Percentiles rank a stretch among this genome's conserved stretches.
Conservation (phyloP, 1,284 basidiomycete genomes). For the Trichosporon sp. region DNA sequence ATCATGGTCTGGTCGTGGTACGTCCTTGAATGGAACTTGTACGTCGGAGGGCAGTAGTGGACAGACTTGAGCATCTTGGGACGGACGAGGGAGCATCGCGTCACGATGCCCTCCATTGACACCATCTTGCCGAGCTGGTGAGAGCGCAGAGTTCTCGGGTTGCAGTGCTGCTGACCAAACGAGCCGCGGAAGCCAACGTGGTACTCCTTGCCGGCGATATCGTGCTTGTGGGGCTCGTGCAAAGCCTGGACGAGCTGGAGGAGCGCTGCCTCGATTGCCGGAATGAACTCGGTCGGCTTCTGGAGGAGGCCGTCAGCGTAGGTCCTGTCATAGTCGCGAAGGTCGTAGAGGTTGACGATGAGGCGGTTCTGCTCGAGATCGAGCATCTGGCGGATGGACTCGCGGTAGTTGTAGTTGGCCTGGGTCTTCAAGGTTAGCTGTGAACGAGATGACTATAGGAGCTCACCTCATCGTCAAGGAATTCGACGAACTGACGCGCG, state of each 20-base stretch:
- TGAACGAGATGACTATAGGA: too few relatives aligned
- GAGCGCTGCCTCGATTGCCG: slow-evolving; percentile 88
- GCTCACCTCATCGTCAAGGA: slow-evolving; percentile 76
- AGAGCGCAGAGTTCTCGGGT: slow-evolving; percentile 86
- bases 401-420: slow-evolving; percentile 71
- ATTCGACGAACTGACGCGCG: slow-evolving; percentile 80
- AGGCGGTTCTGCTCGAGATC: slow-evolving; percentile 82
- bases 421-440: slow-evolving; percentile 40
- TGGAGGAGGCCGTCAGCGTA: slow-evolving; percentile 73
- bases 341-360: slow-evolving; percentile 93
- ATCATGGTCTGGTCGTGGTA: slow-evolving; percentile 92
- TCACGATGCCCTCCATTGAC: slow-evolving; percentile 96
- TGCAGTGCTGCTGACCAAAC: slow-evolving; percentile 99
- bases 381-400: slow-evolving; percentile 83
- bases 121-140: slow-evolving; percentile 94
- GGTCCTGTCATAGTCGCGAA: slow-evolving; percentile 89
- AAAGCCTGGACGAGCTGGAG: slow-evolving; percentile 72
- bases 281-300: slow-evolving; percentile 84
- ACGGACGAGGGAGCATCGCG: slow-evolving; percentile 94
- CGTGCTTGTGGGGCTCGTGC: slow-evolving; percentile 79
- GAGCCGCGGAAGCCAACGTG: slow-evolving; percentile 94
- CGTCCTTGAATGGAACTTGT: slow-evolving; percentile 80
- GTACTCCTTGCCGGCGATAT: slow-evolving; percentile 72
- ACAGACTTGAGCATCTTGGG: slow-evolving; percentile 98
- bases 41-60: slow-evolving; percentile 88